phyloP scores from a whole-genome alignment of 805 yeast genomes.

The Myxozyma melibiosi region DNA sequence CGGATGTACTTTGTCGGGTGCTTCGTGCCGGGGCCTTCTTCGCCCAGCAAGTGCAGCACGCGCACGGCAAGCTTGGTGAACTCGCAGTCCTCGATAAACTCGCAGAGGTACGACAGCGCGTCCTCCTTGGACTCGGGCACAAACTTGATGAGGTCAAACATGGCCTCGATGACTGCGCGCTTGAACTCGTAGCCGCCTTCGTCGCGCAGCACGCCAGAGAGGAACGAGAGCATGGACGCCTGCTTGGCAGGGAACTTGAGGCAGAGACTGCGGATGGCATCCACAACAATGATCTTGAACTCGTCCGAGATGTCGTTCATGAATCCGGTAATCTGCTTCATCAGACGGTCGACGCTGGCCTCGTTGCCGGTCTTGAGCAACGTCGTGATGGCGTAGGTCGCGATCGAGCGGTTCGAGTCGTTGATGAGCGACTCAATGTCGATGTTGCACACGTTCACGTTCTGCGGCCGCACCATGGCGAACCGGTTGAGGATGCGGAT shows the following conservation, averaged over 20 bases:
- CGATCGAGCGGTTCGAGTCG: slow-evolving; percentile 86
- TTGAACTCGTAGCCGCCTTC: slow-evolving; percentile 89
- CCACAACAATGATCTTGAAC: slow-evolving; percentile 90
- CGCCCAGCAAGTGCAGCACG: slow-evolving; percentile 86
- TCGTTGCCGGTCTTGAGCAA: slow-evolving; percentile 92
- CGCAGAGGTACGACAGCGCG: slow-evolving; percentile 88
- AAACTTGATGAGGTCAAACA: slow-evolving; percentile 86
- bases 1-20: slow-evolving; percentile 90
- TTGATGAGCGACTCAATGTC: slow-evolving; percentile 86
- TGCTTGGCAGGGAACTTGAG: slow-evolving; percentile 91
- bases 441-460: slow-evolving; percentile 68
- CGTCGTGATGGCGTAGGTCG: slow-evolving; percentile 96
- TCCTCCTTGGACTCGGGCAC: slow-evolving; percentile 80
- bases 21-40: slow-evolving; percentile 85
- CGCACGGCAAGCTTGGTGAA: slow-evolving; percentile 92
- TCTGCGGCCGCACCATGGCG: slow-evolving; percentile 77
- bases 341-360: slow-evolving; percentile 83
- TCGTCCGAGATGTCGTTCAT: slow-evolving; percentile 95
- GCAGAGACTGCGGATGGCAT: slow-evolving; percentile 89
- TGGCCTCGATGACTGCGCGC: slow-evolving; percentile 85
- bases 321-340: slow-evolving; percentile 80
- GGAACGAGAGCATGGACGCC: slow-evolving; percentile 75
- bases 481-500: slow-evolving; percentile 84
- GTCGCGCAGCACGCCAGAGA: slow-evolving; percentile 81
- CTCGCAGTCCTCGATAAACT: slow-evolving; percentile 97